phyloP scores from a whole-genome alignment of 2,329 filamentous ascomycete genomes.

The Claviceps digitariae region DNA sequence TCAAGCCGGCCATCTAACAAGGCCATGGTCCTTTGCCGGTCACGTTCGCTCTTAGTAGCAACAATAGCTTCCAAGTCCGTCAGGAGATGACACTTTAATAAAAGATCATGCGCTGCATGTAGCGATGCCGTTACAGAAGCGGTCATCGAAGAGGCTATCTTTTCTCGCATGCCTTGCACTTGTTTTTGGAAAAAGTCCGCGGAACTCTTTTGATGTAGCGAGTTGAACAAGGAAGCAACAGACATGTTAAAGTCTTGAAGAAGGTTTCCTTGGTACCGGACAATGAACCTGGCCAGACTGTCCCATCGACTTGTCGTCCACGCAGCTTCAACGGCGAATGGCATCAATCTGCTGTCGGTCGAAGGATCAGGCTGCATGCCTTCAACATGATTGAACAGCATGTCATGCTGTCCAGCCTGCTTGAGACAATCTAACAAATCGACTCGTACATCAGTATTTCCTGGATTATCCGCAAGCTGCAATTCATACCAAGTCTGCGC shows the following conservation, averaged over 20 bases:
- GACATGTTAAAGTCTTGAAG: slow-evolving; percentile 65
- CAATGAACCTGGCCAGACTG: slow-evolving; percentile 54
- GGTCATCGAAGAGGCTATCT: slow-evolving; percentile 61
- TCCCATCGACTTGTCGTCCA: slow-evolving; percentile 82
- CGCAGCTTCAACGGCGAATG: slow-evolving; percentile 79
- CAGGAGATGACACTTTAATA: slow-evolving; percentile 76
- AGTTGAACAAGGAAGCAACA: slow-evolving; percentile 47
- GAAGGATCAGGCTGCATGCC: slow-evolving; percentile 46
- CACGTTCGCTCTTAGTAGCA: slow-evolving; percentile 28
- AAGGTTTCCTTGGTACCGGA: slow-evolving; percentile 34
- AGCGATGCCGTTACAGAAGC: slow-evolving; percentile 66
- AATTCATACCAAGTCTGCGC: slow-evolving; percentile 98
- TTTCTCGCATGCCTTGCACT: slow-evolving; percentile 53
- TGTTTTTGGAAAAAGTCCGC: slow-evolving; percentile 39
- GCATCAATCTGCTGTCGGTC: slow-evolving; percentile 51
- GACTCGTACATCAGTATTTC: slow-evolving; percentile 63
- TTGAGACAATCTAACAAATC: slow-evolving; percentile 80
- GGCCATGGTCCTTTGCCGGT: slow-evolving; percentile 18
- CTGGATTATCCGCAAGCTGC: slow-evolving; percentile 65
- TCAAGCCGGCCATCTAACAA: slow-evolving; percentile 64
- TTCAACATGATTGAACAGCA: slow-evolving; percentile 75
- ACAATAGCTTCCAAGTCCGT: slow-evolving; percentile 75
- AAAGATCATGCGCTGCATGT: slow-evolving; percentile 68
- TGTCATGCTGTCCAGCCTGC: slow-evolving; percentile 90
- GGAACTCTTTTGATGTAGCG: slow-evolving; percentile 40